Conservation (phyloP, 2,329 filamentous ascomycete species). For the Colletotrichum neosansevieriae region DNA sequence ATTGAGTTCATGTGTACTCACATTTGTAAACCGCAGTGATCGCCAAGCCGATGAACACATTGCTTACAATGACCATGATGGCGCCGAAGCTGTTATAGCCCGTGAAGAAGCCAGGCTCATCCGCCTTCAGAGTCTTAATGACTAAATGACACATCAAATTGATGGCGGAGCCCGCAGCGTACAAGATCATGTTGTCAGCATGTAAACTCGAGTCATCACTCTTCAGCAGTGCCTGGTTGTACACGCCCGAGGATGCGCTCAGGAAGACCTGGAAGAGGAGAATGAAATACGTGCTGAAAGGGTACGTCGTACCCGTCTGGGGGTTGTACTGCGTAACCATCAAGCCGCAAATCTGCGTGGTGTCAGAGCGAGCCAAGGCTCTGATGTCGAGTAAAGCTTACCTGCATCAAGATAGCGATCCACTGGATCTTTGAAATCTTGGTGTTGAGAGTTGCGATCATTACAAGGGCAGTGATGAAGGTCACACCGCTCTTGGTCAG, state of each 20-base stretch:
- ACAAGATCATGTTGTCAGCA: conserved; percentile 50
- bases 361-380: not conserved
- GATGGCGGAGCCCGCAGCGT: conserved; percentile 46
- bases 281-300: conserved; percentile 47
- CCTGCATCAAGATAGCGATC: conserved; percentile 49
- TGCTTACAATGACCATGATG: conserved; percentile 49
- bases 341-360: conserved; percentile 46
- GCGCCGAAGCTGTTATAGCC: conserved; percentile 46
- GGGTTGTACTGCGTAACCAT: conserved; percentile 49
- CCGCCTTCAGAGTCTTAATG: conserved; percentile 42
- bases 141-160: conserved; percentile 48
- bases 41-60: conserved; percentile 51
- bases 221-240: conserved; percentile 51
- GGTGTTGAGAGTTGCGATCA: conserved; percentile 45
- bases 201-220: conserved; percentile 48
- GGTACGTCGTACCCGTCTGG: conserved; percentile 45
- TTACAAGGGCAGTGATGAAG: conserved; percentile 48
- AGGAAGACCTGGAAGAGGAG: conserved; percentile 49
- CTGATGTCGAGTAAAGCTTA: conserved; percentile 12
- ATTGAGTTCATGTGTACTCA: conserved; percentile 30
- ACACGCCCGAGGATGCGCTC: conserved; percentile 49
- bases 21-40: conserved; percentile 52
- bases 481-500: conserved; percentile 49
- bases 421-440: conserved; percentile 48
- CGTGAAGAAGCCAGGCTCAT: conserved; percentile 46